Base-by-base conservation (phyloP, 352 stramenopile species). In the Pythium dissotocum region DNA sequence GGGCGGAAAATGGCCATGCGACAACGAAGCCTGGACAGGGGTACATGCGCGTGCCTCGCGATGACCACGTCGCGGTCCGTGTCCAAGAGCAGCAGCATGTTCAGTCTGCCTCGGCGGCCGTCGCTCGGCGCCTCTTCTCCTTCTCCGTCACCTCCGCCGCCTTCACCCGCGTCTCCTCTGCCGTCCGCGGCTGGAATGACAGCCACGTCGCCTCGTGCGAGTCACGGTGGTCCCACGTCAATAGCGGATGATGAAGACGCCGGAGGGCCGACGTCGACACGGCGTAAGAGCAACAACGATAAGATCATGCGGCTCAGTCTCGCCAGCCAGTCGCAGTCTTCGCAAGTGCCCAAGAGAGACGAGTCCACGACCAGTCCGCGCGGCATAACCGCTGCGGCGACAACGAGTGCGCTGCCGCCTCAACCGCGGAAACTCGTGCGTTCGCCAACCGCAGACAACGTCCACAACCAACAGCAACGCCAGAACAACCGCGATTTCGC, bases 401-500 rank as follows among this genome's bases (percentile, higher is more conserved):
- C 24, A n/a, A 55, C 58, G 6, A 24, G 18, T 24, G 10, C 40
- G 46, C 42, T 54, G n/a, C 38, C 46, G 5, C 40, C 62, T 9
- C 49, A 49, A 24, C 46, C 64, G 36, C 73, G 75, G 33, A 75
- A 63, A 28, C 71, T 78, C 40, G 60, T 78, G 30, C 71, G 75
- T 2, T 75, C 70, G 0, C 61, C 73, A 0, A 76, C 76, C 7
- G 36, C 54, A n/a, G 73, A 77, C 52, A 61, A 40, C 36, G 36
- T 70, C 10, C 67, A 68, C 26, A 55, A 61, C 21, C 58, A 58
- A 4, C 56, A 58, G 38, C 65, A 78, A n/a, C 79, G 77, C 2
- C 80, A 77, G n/a, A 70, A 88, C 7, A 76, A 75, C 14, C 72
- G 80, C 49, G 83, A 89, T 44, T 91, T 91, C 66, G 70, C 83